Evolutionary conservation across 2,329 filamentous ascomycete species (phyloP).

Genomic region (Aspergillus ibericus): DNA sequence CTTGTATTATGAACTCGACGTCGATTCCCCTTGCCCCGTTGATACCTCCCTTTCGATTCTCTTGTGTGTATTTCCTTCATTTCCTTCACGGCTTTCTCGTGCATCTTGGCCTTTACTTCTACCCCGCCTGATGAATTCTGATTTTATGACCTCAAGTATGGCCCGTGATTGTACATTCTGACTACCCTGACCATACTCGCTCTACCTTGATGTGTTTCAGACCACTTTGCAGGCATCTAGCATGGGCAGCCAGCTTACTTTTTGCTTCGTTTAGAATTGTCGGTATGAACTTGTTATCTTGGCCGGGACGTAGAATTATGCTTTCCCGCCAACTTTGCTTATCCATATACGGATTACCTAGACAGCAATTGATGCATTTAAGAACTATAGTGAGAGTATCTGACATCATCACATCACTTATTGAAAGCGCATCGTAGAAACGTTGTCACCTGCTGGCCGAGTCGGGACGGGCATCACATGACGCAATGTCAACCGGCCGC

Average conservation of each 20-base stretch:
- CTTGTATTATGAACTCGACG: conserved; percentile 29
- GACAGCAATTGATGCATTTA: background rate
- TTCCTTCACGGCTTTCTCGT: background rate
- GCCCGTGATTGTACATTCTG: conserved; percentile 7
- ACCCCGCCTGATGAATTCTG: conserved; percentile 7
- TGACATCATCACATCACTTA: too few relatives aligned
- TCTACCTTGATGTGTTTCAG: background rate
- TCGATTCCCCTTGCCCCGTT: conserved; percentile 22
- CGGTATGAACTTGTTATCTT: background rate
- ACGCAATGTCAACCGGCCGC: background rate
- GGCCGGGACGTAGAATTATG: background rate
- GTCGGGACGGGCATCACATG: background rate
- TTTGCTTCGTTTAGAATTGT: conserved; percentile 5
- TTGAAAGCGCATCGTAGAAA: too few relatives aligned
- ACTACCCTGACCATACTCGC: conserved; percentile 1
- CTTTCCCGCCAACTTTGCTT: background rate
- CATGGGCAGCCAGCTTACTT: background rate
- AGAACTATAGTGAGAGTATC: too few relatives aligned
- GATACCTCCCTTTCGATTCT: conserved; percentile 24
- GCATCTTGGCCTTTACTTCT: conserved; percentile 6
- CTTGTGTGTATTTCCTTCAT: conserved; percentile 7
- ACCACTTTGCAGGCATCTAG: background rate
- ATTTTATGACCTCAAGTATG: conserved; percentile 8
- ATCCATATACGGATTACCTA: background rate
- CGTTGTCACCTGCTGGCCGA: too few relatives aligned